Evolutionary conservation across 169 alveolate genomes (phyloP).

Genomic region (Plasmodium cynomolgi): DNA sequence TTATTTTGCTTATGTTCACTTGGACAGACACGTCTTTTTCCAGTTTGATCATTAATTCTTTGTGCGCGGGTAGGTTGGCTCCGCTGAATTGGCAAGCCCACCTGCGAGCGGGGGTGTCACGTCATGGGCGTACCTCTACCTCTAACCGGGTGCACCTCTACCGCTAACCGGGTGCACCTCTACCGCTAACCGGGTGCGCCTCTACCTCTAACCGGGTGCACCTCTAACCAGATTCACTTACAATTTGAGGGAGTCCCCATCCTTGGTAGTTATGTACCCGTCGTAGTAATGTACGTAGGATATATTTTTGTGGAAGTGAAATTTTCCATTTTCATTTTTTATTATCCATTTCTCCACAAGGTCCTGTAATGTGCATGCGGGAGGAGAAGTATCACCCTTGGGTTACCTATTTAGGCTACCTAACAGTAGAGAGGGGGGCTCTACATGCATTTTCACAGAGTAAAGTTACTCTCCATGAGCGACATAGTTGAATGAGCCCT

Average conservation of each 20-base stretch:
- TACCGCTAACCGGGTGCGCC: not conserved
- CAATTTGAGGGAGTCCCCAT: constrained; percentile 36
- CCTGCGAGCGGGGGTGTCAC: not conserved
- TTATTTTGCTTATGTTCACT: constrained; percentile 34
- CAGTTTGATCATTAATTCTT: not conserved
- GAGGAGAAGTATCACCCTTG: not conserved
- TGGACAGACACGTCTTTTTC: constrained; percentile 10
- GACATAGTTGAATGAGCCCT: not conserved
- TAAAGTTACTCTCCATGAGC: not conserved
- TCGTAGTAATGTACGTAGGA: constrained; percentile 31
- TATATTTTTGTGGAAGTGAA: not conserved
- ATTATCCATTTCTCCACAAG: constrained; percentile 20
- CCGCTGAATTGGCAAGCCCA: constrained; percentile 29
- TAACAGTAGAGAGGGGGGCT: not conserved
- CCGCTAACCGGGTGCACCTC: not conserved
- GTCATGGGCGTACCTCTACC: not conserved
- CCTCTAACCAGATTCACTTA: not conserved
- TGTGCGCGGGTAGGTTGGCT: not conserved
- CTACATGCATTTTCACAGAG: not conserved
- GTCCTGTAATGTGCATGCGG: not conserved
- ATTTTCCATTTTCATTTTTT: not conserved
- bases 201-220: not conserved
- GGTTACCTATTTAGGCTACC: not conserved
- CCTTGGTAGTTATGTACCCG: constrained; percentile 46
- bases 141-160: not conserved